Percentiles rank a stretch among this genome's conserved stretches.
Conservation (phyloP, 2,329 filamentous ascomycete genomes). For the Sarocladiaceae sp. region DNA sequence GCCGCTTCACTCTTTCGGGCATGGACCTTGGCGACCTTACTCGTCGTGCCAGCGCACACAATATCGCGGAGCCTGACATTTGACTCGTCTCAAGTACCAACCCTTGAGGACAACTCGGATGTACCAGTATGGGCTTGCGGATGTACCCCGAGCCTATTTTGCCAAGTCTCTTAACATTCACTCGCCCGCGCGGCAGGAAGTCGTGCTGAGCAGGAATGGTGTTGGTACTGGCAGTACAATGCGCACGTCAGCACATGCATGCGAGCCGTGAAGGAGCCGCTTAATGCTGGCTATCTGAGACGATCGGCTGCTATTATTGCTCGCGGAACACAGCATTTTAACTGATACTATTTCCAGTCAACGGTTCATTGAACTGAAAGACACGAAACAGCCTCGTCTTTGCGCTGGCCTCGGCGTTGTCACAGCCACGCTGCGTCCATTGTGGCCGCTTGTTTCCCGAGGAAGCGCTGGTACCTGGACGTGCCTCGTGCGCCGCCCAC, state of each 20-base stretch:
- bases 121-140: not conserved
- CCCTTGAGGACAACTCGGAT: not conserved
- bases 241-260: too few relatives aligned
- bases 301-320: too few relatives aligned
- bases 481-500: not conserved
- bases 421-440: not conserved
- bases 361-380: not conserved
- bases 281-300: too few relatives aligned
- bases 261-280: too few relatives aligned
- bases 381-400: not conserved
- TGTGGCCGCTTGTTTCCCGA: not conserved
- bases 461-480: not conserved
- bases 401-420: conserved; percentile 2
- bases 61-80: not conserved
- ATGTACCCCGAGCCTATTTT: conserved; percentile 1
- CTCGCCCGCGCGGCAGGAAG: too few relatives aligned
- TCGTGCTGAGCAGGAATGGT: too few relatives aligned
- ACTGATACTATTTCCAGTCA: not conserved
- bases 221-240: not conserved
- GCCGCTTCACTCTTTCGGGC: not conserved
- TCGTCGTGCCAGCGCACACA: not conserved
- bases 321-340: too few relatives aligned
- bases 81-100: not conserved
- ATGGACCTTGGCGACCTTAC: not conserved
- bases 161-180: too few relatives aligned